phyloP scores from a whole-genome alignment of 1,284 basidiomycete genomes.

The Rhodotorula sp. region DNA sequence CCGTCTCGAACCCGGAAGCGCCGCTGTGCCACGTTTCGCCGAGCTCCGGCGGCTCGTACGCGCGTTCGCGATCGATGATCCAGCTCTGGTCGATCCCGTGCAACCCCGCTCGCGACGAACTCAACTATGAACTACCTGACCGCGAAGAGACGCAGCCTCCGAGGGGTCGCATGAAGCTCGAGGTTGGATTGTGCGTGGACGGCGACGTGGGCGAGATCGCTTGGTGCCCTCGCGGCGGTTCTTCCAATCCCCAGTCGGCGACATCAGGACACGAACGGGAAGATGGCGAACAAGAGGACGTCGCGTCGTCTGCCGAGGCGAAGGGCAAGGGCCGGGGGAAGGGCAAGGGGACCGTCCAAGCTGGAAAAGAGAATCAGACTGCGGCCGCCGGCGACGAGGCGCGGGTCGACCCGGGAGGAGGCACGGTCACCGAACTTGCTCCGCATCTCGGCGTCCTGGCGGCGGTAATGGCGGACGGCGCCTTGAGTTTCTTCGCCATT shows the following conservation, averaged over 20 bases:
- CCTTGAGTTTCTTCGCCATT: slow-evolving; percentile 68
- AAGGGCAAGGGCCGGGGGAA: not conserved
- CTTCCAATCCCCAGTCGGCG: too few species aligned
- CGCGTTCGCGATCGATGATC: slow-evolving; percentile 36
- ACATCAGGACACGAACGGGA: not conserved
- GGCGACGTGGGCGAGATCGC: slow-evolving; percentile 66
- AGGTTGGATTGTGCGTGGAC: slow-evolving; percentile 72
- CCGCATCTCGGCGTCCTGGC: slow-evolving; percentile 67
- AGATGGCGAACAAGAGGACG: not conserved
- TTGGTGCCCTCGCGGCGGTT: slow-evolving; percentile 71
- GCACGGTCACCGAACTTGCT: too few species aligned
- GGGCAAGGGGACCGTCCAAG: not conserved
- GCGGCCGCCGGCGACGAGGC: not conserved
- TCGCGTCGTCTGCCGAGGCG: too few species aligned
- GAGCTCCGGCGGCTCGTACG: not conserved
- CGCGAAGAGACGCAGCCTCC: too few species aligned
- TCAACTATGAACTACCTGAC: slow-evolving; percentile 3
- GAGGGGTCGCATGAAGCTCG: slow-evolving; percentile 57
- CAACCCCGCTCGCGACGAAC: slow-evolving; percentile 9
- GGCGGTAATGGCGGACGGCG: slow-evolving; percentile 79
- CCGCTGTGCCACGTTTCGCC: slow-evolving; percentile 1
- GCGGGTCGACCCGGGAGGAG: slow-evolving; percentile 54
- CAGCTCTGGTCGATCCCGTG: slow-evolving; percentile 51
- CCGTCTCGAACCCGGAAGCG: slow-evolving; percentile 54
- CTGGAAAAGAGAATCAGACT: too few species aligned